Percentiles rank a stretch among this genome's conserved stretches.
These are phyloP conservation scores for Lachnellula arida DNA, from an alignment of 2,329 filamentous ascomycete genomes.

Conservation along the genomic window DNA sequence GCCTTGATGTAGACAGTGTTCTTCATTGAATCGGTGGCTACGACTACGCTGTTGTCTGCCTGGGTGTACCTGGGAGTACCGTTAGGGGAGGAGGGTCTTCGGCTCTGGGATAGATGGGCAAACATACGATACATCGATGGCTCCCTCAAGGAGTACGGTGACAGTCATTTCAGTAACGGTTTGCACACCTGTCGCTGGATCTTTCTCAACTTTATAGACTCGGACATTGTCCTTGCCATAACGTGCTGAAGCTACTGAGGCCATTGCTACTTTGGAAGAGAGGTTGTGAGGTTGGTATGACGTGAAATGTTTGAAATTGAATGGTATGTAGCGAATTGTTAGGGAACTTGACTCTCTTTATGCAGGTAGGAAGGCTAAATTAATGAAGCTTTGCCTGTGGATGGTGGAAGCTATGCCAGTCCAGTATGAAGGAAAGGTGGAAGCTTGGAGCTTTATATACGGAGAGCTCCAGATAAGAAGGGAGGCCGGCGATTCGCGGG, in stretches of 20 bases:
- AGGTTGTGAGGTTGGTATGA: not conserved
- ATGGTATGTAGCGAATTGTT: not conserved
- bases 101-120: not conserved
- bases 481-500: too few relatives aligned
- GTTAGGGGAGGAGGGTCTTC: constrained; percentile 4
- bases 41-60: constrained; percentile 91
- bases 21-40: constrained; percentile 97
- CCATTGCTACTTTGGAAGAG: constrained; percentile 38
- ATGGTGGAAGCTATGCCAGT: too few relatives aligned
- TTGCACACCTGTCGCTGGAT: constrained; percentile 72
- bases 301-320: not conserved
- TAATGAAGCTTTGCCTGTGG: too few relatives aligned
- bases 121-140: constrained; percentile 75
- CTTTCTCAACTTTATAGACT: constrained; percentile 86
- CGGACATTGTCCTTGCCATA: constrained; percentile 98
- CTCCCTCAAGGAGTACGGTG: constrained; percentile 85
- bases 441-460: too few relatives aligned
- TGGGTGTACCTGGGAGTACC: constrained; percentile 67
- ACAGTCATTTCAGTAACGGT: constrained; percentile 94
- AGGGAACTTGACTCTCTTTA: not conserved
- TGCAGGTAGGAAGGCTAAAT: too few relatives aligned
- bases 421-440: too few relatives aligned
- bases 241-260: constrained; percentile 58
- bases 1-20: constrained; percentile 95
- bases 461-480: too few relatives aligned